phyloP scores from a whole-genome alignment of 2,329 filamentous ascomycete genomes.

The Gnomoniopsis smithogilvyi region DNA sequence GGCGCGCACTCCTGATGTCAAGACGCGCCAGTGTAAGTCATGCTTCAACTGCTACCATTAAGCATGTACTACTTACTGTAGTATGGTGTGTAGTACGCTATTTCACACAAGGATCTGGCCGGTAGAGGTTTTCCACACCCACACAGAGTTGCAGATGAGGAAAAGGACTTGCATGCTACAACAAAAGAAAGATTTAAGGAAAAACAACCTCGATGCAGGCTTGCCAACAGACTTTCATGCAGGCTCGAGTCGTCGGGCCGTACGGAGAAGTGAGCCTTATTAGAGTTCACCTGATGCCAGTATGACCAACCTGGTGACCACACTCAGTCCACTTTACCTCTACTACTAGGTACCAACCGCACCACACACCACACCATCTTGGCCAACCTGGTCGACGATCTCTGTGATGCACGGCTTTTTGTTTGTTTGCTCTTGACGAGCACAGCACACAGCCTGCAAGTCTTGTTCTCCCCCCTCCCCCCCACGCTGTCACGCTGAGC shows the following conservation, averaged over 20 bases:
- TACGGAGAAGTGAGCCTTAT: too few species aligned
- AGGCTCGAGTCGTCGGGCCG: background rate
- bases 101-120: background rate
- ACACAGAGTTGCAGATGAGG: too few species aligned
- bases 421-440: background rate
- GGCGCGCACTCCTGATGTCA: background rate
- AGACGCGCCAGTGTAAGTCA: background rate
- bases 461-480: too few species aligned
- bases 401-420: background rate
- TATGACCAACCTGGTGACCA: too few species aligned
- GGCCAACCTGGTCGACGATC: background rate
- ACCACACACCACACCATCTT: constrained; percentile 4
- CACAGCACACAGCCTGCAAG: background rate
- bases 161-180: background rate
- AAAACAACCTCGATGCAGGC: background rate
- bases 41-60: background rate
- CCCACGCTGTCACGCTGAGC: background rate
- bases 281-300: too few species aligned
- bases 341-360: background rate
- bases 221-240: constrained; percentile 11
- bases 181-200: background rate
- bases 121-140: too few species aligned
- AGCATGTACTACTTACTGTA: too few species aligned
- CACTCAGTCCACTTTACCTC: background rate
- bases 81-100: background rate